A percentile compares a stretch with the other conserved stretches of the same genome.
Conservation (phyloP, 1,139 yeast genomes). For the Kodamaea plutei region DNA sequence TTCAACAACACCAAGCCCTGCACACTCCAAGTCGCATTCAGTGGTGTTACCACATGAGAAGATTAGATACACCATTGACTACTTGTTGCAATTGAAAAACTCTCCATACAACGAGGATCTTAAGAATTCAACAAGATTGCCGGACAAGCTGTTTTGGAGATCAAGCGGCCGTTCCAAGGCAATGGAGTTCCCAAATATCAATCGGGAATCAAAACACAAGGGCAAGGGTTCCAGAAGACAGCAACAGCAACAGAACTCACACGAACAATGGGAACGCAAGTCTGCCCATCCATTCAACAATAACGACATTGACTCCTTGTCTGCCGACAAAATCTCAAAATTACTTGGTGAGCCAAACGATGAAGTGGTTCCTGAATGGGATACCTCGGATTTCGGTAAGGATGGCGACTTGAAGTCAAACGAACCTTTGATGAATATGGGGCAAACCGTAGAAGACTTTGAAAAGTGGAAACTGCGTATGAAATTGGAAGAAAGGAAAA, state of each 20-base stretch:
- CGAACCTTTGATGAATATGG: constrained; percentile 32
- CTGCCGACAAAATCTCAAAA: constrained; percentile 29
- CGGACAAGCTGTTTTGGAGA: constrained; percentile 44
- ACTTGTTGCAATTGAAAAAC: constrained; percentile 29
- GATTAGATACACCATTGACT: constrained; percentile 33
- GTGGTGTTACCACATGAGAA: constrained; percentile 3
- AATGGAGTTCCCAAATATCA: constrained; percentile 3
- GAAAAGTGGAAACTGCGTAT: constrained; percentile 66
- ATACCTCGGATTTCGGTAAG: constrained; percentile 31
- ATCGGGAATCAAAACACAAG: constrained; percentile 11
- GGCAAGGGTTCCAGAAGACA: constrained; percentile 10
- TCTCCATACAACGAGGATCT: constrained; percentile 33
- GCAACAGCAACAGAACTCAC: constrained; percentile 5
- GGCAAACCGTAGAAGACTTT: constrained; percentile 65
- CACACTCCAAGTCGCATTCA: constrained; percentile 7
- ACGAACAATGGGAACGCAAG: constrained; percentile 27
- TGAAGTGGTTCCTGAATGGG: constrained; percentile 54
- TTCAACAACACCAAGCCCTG: constrained; percentile 17
- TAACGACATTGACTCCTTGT: constrained; percentile 26
- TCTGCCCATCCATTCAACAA: constrained; percentile 16
- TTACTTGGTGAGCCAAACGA: constrained; percentile 37
- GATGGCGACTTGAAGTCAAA: constrained; percentile 12
- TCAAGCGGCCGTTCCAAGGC: constrained; percentile 5
- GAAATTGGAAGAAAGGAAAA: constrained; percentile 52
- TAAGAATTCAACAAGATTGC: constrained; percentile 27